These are phyloP conservation scores for Sugiyamaella lignohabitans DNA, from an alignment of 805 yeast genomes.

Conservation along the genomic window DNA sequence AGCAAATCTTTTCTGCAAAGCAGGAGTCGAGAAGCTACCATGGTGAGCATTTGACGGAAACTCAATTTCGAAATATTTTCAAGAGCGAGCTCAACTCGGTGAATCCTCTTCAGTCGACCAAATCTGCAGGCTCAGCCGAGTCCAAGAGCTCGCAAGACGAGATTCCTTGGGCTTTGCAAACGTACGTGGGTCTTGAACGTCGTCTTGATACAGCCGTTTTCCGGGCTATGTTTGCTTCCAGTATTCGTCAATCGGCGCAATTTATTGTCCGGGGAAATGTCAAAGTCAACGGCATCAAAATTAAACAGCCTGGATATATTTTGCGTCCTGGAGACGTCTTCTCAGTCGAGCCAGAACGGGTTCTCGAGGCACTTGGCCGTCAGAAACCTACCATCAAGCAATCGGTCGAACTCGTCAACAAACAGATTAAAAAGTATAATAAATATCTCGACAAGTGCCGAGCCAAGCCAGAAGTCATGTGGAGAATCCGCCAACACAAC, in stretches of 20 bases:
- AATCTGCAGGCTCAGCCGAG: no score
- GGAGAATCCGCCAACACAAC: conserved; percentile 34
- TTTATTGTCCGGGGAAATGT: conserved; percentile 78
- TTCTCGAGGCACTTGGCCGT: conserved; percentile 76
- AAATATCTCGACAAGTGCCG: conserved; percentile 55
- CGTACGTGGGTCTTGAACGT: conserved; percentile 81
- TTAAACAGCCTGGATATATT: conserved; percentile 72
- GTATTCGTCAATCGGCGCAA: conserved; percentile 89
- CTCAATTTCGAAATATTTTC: conserved; percentile 69
- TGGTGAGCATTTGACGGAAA: conserved; percentile 87
- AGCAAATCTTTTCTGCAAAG: conserved; percentile 88
- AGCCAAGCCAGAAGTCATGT: conserved; percentile 50
- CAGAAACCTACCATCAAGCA: conserved; percentile 68
- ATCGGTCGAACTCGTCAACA: conserved; percentile 62
- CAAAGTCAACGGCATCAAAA: conserved; percentile 72
- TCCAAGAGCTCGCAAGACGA: conserved; percentile 19
- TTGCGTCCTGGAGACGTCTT: conserved; percentile 82
- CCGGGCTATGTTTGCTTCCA: conserved; percentile 88
- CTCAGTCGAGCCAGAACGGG: conserved; percentile 78
- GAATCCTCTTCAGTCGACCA: conserved; percentile 79
- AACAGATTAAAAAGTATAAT: conserved; percentile 73
- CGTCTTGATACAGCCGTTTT: conserved; percentile 85
- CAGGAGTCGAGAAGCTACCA: conserved; percentile 91
- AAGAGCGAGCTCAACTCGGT: conserved; percentile 68
- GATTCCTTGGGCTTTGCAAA: conserved; percentile 84